Evolutionary conservation across 345 rosid genomes (phyloP), one percentile per base, ranked within the genome.

Genomic region (Dovyalis caffra): DNA sequence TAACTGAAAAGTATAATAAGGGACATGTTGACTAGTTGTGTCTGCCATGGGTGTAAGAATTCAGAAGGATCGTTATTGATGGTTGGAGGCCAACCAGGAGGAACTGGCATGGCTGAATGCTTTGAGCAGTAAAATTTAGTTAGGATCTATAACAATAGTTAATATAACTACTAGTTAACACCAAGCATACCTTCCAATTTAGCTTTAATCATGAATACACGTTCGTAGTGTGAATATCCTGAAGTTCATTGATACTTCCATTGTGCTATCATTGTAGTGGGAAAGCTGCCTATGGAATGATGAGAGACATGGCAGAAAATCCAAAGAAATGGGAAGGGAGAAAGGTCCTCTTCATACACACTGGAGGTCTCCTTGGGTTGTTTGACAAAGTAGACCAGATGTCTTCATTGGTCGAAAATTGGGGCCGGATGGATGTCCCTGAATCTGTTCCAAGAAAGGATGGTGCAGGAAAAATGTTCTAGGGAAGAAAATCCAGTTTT

Each of bases 381-480:
- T 91, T 67, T 26, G 97, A 95, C 74, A 92, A 92, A 86, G 93
- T 85, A 21, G 97, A 91, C 71, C 89, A 91, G 81, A 71, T 95
- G 88, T 83, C 85, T 64, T 47, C 97, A 4, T 82, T 86, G 64
- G 78, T 95, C 4, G 84, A 85, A 35, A 90, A 90, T 43, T 95
- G 97, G 90, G 66, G 68, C 16, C 79, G 93, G 28, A 86, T 95
- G 98, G 94, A 91, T 66, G 93, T 95, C 37, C 76, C 83, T 61
- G 92, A 92, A 80, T 88, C 97, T 12, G 85, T 89, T 65, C 92
- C 92, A 3, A 86, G 92, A 81, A 82, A 81, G 73, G 92, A 86
- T 26, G 95, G 97, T 37, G 66, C 70, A 21, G 99, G 94, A 29
- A 95, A 95, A 86, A 91, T 95, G 95, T 92, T 90, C 80, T 92